A percentile compares a stretch with the other conserved stretches of the same genome.
Conservation (phyloP, 1,284 basidiomycete species). For the Pascua sp. region DNA sequence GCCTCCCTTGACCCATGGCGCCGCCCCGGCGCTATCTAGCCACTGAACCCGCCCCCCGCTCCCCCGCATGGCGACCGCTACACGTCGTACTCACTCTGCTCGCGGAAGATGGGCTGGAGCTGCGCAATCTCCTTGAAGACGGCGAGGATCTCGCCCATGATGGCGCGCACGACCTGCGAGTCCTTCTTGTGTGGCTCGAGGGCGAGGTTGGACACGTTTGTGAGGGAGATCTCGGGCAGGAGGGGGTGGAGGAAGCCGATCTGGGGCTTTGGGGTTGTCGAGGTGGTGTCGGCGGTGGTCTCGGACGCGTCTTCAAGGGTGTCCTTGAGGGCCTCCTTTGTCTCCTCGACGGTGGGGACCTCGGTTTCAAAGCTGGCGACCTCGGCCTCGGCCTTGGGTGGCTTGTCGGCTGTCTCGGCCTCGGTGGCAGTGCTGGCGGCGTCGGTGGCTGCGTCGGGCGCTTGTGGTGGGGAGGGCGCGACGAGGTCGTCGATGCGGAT, state of each 20-base stretch:
- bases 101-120: conserved; percentile 94
- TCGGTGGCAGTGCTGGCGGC: conserved; percentile 4
- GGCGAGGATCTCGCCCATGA: conserved; percentile 94
- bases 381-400: conserved; percentile 18
- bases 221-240: conserved; percentile 80
- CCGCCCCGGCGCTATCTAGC: too few relatives aligned
- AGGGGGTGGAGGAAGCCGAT: conserved; percentile 73
- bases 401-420: not conserved
- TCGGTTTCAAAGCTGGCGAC: conserved; percentile 60
- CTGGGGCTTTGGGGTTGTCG: conserved; percentile 19
- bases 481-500: conserved; percentile 83
- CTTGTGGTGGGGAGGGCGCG: conserved; percentile 27
- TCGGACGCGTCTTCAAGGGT: conserved; percentile 26
- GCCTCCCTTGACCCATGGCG: too few relatives aligned
- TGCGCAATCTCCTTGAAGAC: conserved; percentile 99
- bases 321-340: conserved; percentile 48
- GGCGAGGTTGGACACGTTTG: conserved; percentile 78
- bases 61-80: too few relatives aligned
- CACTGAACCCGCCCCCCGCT: too few relatives aligned
- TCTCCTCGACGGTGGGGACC: conserved; percentile 54
- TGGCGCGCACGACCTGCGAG: conserved; percentile 88
- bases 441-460: not conserved
- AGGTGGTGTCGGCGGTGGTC: conserved; percentile 9
- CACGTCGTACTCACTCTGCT: conserved; percentile 61
- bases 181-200: conserved; percentile 86